These are phyloP conservation scores for Fusarium sp. DNA, from an alignment of 2,329 filamentous ascomycete genomes.

Conservation along the genomic window DNA sequence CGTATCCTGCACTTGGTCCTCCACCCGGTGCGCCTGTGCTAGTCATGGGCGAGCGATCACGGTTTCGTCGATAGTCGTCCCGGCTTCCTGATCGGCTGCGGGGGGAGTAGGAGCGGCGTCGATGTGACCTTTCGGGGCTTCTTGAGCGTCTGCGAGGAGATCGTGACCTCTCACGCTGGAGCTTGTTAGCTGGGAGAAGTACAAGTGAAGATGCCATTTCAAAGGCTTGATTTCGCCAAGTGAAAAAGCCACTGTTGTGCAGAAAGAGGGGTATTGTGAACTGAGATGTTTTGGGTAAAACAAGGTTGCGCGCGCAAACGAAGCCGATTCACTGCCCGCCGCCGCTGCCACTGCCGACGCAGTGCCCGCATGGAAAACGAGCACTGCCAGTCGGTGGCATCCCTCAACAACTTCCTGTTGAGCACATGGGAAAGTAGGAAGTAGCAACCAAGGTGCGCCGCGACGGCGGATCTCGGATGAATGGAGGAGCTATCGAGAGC, in stretches of 20 bases:
- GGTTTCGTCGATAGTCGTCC: conserved; percentile 80
- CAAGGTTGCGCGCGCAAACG: conserved; percentile 18
- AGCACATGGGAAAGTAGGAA: conserved; percentile 11
- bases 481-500: conserved; percentile 39
- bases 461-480: conserved; percentile 41
- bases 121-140: conserved; percentile 77
- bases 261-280: conserved; percentile 24
- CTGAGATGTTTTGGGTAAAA: conserved; percentile 20
- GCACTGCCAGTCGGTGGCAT: conserved; percentile 13
- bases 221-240: conserved; percentile 16
- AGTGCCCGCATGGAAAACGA: neutral
- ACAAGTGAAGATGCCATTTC: conserved; percentile 35
- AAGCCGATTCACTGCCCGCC: conserved; percentile 33
- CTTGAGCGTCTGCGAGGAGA: conserved; percentile 86
- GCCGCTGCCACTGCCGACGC: conserved; percentile 17
- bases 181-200: conserved; percentile 47
- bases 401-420: conserved; percentile 1
- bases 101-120: conserved; percentile 82
- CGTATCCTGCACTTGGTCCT: conserved; percentile 76
- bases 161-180: conserved; percentile 85
- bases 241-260: conserved; percentile 10
- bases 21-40: conserved; percentile 75
- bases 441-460: conserved; percentile 16
- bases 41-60: conserved; percentile 88
- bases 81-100: conserved; percentile 80